Evolutionary conservation across 352 stramenopile species (phyloP).

Genomic region (Globisporangium ultimum): DNA sequence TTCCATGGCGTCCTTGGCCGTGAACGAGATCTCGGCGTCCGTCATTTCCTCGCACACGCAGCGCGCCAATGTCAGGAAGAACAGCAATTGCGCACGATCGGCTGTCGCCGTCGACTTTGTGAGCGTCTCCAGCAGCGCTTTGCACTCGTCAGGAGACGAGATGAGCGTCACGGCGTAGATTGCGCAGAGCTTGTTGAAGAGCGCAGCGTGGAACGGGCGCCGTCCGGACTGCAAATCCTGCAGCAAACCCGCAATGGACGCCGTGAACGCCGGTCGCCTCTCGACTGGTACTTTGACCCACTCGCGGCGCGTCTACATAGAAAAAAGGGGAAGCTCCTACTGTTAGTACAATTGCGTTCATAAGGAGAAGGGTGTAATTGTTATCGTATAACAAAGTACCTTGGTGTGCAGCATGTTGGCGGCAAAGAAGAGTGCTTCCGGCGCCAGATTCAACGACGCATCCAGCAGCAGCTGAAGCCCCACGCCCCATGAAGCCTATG

Average conservation of each 20-base stretch:
- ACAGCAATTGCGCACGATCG: constrained; percentile 31
- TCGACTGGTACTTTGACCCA: constrained; percentile 44
- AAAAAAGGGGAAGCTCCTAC: constrained; percentile 2
- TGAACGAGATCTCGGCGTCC: constrained; percentile 54
- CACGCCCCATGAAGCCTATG: constrained; percentile 43
- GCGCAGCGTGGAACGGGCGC: constrained; percentile 24
- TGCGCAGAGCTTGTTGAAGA: constrained; percentile 57
- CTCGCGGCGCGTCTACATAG: constrained; percentile 39
- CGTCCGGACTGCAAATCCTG: constrained; percentile 24
- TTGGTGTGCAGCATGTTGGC: constrained; percentile 78
- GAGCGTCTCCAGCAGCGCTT: constrained; percentile 26
- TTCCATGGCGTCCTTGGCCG: constrained; percentile 64
- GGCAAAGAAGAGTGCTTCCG: constrained; percentile 67
- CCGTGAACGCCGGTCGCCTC: constrained; percentile 30
- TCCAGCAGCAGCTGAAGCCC: constrained; percentile 50
- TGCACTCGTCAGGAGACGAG: constrained; percentile 51
- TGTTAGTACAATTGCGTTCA: neutral
- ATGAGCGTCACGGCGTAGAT: constrained; percentile 56
- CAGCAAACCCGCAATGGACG: constrained; percentile 34
- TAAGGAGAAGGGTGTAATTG: neutral
- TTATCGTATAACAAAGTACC: constrained; percentile 13
- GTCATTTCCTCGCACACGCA: constrained; percentile 71
- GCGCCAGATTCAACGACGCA: constrained; percentile 33
- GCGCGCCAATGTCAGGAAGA: constrained; percentile 52
- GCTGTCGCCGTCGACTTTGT: constrained; percentile 24